Evolutionary conservation across 306 rosid species (phyloP), one percentile per base, ranked within the genome.

Genomic region (Glycine tomentella): DNA sequence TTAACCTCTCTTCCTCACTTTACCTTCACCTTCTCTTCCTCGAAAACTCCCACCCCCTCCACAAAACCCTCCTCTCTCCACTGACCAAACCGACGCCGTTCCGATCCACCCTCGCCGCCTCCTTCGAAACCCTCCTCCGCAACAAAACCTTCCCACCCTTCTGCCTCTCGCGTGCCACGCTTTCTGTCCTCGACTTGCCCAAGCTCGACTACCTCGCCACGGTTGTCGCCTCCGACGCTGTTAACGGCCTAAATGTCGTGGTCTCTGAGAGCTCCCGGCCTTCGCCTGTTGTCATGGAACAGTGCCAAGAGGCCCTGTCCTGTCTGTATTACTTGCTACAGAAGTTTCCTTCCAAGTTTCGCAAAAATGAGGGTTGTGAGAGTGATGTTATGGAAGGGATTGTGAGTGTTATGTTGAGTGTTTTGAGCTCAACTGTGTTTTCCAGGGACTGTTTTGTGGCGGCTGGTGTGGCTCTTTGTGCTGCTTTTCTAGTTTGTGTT

Each of bases 281-380:
- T 68, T 95, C 99, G 1, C 97, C 99, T 9, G 88, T 93, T 66
- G 97, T 90, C 0, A 90, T 95, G 97, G 99, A 95, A 20, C 99
- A 95, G 66, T 93, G 99, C 82, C 99, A 95, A 49, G 99, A 95
- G 87, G 94, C 94, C 55, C 65, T 95, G 88, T 95, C 99, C 61
- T 95, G 98, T 61, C 85, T 89, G 90, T 95, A 95, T 78, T 95
- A 95, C 89, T 83, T 95, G 90, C 88, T 95, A 50, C 98, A 93
- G 84, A 87, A 92, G 61, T 95, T 95, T 81, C 96, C 97, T 50
- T 62, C 57, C 0, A 87, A 78, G 87, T 95, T 95, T 40, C 77
- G 57, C 74, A 89, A 34, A 34, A 34, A 34, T 2, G 38, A n/a
- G 53, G 68, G 74, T 25, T 51, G 4, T 40, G 63, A 57, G 20